Evolutionary conservation across 1,284 basidiomycete species (phyloP), one percentile per base, ranked within the genome.

Genomic region (Puccinia polysora): DNA sequence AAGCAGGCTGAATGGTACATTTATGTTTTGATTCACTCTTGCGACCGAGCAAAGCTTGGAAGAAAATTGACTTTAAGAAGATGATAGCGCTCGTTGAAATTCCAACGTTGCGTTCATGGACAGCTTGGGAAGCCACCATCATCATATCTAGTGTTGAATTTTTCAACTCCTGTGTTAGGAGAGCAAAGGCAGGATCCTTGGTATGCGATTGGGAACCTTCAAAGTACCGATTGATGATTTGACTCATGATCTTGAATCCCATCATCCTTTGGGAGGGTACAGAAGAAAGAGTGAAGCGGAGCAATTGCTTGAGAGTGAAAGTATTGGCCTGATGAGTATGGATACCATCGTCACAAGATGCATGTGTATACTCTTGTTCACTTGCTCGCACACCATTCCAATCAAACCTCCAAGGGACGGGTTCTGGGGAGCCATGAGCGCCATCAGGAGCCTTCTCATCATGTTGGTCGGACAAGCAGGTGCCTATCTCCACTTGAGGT

Each of bases 211-310:
- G 14, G 1, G 58, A 52, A 23, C 18, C 40, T 20, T 25, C 65
- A 15, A 70, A 62, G 38, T 72, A 56, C n/a, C 69, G 59, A 23
- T 50, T 40, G 8, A 62, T 43, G 18, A 72, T 72, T 32, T 59
- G 69, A 15, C 47, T 63, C 50, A 72, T 12, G 50, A 72, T 72
- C 38, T 55, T 72, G 30, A 63, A 72, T 20, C 69, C 69, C 34
- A 72, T 64, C 12, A 55, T 55, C 40, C 60, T 50, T 38, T 72
- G 69, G 15, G 69, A 55, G 34, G 69, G 52, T n/a, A 72, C 69
- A 14, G 69, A 53, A 10, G 69, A 72, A 25, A 72, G 45, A 32
- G 64, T 63, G 8, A 72, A 50, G 40, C 38, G 45, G 60, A 72
- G 58, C 12, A 72, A 59, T 7, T 64, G 59, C 23, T 45, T 53